These are phyloP conservation scores for Yarrowia sp. DNA, from an alignment of 805 yeast genomes.

Conservation along the genomic window DNA sequence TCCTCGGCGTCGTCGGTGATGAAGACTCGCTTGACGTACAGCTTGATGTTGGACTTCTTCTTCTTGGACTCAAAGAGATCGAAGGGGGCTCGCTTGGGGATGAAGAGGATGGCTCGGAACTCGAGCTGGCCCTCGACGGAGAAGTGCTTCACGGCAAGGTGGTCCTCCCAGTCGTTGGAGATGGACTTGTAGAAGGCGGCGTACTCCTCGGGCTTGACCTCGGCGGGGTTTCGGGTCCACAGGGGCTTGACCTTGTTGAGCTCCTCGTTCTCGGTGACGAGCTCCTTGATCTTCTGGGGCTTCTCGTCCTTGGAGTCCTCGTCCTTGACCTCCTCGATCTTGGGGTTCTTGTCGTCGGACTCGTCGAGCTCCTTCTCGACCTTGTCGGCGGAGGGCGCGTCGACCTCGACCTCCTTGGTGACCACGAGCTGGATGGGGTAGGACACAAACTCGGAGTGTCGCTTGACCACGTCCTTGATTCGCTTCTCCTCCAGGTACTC, in stretches of 20 bases:
- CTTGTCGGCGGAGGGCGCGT: conserved; percentile 80
- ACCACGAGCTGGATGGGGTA: conserved; percentile 98
- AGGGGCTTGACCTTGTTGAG: conserved; percentile 98
- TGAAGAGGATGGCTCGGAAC: conserved; percentile 94
- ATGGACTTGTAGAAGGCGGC: conserved; percentile 99
- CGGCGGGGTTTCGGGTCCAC: conserved; percentile 99
- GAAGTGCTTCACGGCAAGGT: conserved; percentile 98
- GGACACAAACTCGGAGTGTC: conserved; percentile 98
- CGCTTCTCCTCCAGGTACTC: conserved; percentile 99
- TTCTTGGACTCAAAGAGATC: conserved; percentile 97
- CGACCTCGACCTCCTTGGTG: conserved; percentile 98
- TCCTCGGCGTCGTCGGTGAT: conserved; percentile 99
- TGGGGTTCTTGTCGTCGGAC: conserved; percentile 67
- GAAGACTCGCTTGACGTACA: conserved; percentile 98
- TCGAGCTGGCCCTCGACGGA: conserved; percentile 99
- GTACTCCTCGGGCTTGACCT: conserved; percentile 96
- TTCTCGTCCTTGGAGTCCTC: conserved; percentile 72
- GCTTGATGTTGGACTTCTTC: conserved; percentile 98
- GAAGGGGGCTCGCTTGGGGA: conserved; percentile 99
- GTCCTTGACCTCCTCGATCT: conserved; percentile 71
- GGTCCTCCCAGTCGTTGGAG: conserved; percentile 99
- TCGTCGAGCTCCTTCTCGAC: conserved; percentile 51
- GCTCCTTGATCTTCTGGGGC: conserved; percentile 87
- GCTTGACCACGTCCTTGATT: conserved; percentile 98
- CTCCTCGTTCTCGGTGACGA: conserved; percentile 94